phyloP scores from a whole-genome alignment of 2,329 filamentous ascomycete genomes.

The Ascomycota sp. region DNA sequence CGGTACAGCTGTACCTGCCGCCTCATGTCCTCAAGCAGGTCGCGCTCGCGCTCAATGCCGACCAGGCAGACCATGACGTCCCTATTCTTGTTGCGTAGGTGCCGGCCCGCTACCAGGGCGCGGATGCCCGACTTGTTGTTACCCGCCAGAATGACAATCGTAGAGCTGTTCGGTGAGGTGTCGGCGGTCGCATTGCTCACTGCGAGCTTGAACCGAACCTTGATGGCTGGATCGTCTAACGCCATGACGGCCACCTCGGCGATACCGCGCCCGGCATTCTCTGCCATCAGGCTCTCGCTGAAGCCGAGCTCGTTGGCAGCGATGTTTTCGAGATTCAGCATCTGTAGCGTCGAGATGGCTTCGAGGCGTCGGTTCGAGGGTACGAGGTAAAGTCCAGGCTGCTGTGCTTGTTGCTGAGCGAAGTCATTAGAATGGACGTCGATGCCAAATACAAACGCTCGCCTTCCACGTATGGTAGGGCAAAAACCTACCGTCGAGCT shows the following conservation, averaged over 20 bases:
- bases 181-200: constrained; percentile 15
- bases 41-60: constrained; percentile 63
- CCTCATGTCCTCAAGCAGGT: constrained; percentile 60
- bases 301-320: constrained; percentile 74
- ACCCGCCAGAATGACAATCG: constrained; percentile 66
- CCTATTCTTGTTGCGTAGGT: constrained; percentile 65
- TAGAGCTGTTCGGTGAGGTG: constrained; percentile 12
- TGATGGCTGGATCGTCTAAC: constrained; percentile 40
- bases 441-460: too few species aligned
- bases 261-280: constrained; percentile 76
- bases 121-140: constrained; percentile 80
- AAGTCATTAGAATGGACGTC: too few species aligned
- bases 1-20: constrained; percentile 71
- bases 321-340: constrained; percentile 82
- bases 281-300: constrained; percentile 74
- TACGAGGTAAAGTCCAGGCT: constrained; percentile 29
- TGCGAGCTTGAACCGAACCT: constrained; percentile 25
- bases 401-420: constrained; percentile 16
- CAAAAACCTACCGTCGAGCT: constrained; percentile 26
- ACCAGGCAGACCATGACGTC: constrained; percentile 70
- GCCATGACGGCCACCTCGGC: constrained; percentile 62
- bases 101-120: constrained; percentile 67
- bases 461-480: too few species aligned
- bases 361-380: constrained; percentile 38
- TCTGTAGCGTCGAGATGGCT: constrained; percentile 54